These are phyloP conservation scores for Mortierella hygrophila DNA, from an alignment of 192 early-diverging fungal genomes.

Conservation along the genomic window DNA sequence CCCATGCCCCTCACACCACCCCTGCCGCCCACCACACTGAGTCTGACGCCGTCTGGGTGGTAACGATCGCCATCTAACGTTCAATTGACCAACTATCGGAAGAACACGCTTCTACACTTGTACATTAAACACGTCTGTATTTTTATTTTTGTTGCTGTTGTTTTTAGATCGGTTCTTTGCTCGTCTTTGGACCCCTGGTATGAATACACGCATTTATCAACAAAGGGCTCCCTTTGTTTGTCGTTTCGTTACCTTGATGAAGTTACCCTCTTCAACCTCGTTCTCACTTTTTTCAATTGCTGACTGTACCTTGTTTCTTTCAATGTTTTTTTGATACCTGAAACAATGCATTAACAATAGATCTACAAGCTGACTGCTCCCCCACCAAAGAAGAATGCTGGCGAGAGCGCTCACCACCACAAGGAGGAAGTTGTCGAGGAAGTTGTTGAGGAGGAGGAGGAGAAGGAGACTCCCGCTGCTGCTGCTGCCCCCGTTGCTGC, in stretches of 20 bases:
- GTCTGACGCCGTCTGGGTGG: conserved; percentile 47
- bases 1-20: not conserved
- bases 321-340: not conserved
- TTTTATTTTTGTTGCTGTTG: not conserved
- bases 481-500: conserved; percentile 6
- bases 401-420: conserved; percentile 18
- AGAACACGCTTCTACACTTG: not conserved
- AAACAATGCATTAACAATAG: conserved; percentile 19
- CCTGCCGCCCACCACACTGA: conserved; percentile 12
- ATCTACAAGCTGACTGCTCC: conserved; percentile 62
- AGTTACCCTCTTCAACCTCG: not conserved
- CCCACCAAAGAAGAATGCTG: conserved; percentile 51
- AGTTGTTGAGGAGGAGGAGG: not conserved
- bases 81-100: not conserved
- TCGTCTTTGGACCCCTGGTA: conserved; percentile 64
- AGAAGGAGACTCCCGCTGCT: not conserved
- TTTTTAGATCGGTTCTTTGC: conserved; percentile 60
- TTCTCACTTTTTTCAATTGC: not conserved
- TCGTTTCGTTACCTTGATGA: not conserved
- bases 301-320: not conserved
- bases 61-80: conserved; percentile 1
- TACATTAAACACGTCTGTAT: not conserved
- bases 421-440: not conserved
- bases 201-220: not conserved
- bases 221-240: not conserved